phyloP scores from a whole-genome alignment of 768 basidiomycete species.

The Tricholoma sp. region DNA sequence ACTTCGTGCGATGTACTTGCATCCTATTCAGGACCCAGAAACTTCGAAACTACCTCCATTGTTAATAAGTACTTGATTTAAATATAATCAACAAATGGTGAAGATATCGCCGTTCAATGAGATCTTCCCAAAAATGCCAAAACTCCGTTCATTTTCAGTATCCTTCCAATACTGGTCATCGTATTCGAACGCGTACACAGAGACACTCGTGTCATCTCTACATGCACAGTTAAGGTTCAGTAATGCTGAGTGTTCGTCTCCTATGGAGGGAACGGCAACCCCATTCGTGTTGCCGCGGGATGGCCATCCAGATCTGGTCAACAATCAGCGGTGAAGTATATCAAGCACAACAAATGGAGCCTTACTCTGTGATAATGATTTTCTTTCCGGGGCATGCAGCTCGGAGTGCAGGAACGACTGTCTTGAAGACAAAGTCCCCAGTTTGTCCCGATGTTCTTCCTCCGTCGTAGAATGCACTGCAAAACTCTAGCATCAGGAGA shows the following conservation, averaged over 20 bases:
- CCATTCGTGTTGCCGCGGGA: constrained; percentile 28
- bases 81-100: constrained; percentile 15
- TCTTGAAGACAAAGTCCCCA: constrained; percentile 35
- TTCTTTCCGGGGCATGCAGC: constrained; percentile 33
- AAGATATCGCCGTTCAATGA: constrained; percentile 21
- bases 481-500: neutral
- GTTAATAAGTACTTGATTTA: no score
- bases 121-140: constrained; percentile 32
- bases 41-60: neutral
- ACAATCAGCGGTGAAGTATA: neutral
- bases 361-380: constrained; percentile 32
- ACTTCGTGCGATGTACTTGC: neutral
- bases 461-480: constrained; percentile 33
- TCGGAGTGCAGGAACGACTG: constrained; percentile 31
- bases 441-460: constrained; percentile 25
- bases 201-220: constrained; percentile 24
- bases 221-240: constrained; percentile 32
- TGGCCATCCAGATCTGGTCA: constrained; percentile 34
- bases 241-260: constrained; percentile 29
- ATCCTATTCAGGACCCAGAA: neutral
- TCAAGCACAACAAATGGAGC: neutral
- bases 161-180: constrained; percentile 35
- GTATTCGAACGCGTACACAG: constrained; percentile 33
- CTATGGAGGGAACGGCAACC: constrained; percentile 25
- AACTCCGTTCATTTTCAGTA: constrained; percentile 34